Percentiles rank a stretch among this genome's conserved stretches.
These are phyloP conservation scores for Maudiozyma serrabonitensis DNA, from an alignment of 805 yeast genomes.

Conservation along the genomic window DNA sequence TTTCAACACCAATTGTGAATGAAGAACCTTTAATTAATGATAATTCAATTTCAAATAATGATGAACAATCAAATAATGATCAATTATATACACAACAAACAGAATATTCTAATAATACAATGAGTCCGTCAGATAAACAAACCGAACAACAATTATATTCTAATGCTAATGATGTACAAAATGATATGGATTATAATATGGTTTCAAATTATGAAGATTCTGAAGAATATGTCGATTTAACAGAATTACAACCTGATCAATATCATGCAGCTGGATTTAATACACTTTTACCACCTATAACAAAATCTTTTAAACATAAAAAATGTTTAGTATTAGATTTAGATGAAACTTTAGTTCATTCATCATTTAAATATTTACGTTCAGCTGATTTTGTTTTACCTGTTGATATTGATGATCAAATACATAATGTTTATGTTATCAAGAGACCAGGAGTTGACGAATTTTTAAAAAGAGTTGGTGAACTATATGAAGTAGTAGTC, in stretches of 20 bases:
- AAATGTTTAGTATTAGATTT: slow-evolving; percentile 87
- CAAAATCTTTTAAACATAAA: slow-evolving; percentile 40
- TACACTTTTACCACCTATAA: slow-evolving; percentile 49
- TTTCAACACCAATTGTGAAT: neutral
- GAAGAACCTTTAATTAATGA: neutral
- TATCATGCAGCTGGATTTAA: slow-evolving; percentile 54
- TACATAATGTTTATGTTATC: slow-evolving; percentile 90
- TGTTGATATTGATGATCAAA: slow-evolving; percentile 87
- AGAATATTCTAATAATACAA: neutral
- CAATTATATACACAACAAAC: neutral
- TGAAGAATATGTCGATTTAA: slow-evolving; percentile 44
- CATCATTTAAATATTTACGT: slow-evolving; percentile 82
- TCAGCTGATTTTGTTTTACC: slow-evolving; percentile 96
- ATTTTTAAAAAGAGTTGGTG: slow-evolving; percentile 72
- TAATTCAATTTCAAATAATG: neutral
- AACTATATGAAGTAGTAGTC: slow-evolving; percentile 87
- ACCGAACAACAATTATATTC: neutral
- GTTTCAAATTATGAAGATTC: slow-evolving; percentile 9
- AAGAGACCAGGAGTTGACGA: slow-evolving; percentile 98
- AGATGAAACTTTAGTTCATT: slow-evolving; percentile 94
- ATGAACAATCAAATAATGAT: neutral
- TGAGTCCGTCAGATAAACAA: neutral
- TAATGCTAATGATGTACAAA: slow-evolving; percentile 2
- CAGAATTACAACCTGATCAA: slow-evolving; percentile 64
- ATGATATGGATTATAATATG: slow-evolving; percentile 7